These are phyloP conservation scores for Cyclocybe cylindracea DNA, from an alignment of 768 basidiomycete genomes.

Conservation along the genomic window DNA sequence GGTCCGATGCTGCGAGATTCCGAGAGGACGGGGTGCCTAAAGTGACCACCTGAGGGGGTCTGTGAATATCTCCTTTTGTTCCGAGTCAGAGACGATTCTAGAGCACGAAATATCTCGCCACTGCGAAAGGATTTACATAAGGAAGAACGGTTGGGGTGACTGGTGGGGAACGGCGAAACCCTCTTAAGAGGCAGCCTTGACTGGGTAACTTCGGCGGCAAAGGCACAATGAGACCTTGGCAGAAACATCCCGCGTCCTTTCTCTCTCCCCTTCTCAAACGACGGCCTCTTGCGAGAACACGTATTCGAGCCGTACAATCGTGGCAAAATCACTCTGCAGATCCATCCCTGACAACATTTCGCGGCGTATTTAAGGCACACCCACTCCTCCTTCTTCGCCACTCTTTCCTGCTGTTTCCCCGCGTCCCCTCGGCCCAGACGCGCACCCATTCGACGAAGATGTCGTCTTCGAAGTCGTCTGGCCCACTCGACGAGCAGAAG, in stretches of 20 bases:
- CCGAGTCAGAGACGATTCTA: too few species aligned
- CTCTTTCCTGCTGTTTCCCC: constrained; percentile 1
- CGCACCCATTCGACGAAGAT: constrained; percentile 28
- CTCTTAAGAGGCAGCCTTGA: too few species aligned
- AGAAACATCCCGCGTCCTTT: background rate
- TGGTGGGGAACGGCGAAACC: too few species aligned
- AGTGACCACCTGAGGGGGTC: too few species aligned
- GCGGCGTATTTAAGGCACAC: constrained; percentile 6
- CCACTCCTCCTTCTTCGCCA: constrained; percentile 2
- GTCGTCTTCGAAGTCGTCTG: background rate
- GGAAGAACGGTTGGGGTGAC: too few species aligned
- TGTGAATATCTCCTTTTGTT: too few species aligned
- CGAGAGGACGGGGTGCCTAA: too few species aligned
- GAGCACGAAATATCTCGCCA: too few species aligned
- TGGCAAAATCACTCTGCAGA: constrained; percentile 14
- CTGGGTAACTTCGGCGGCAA: too few species aligned
- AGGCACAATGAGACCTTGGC: too few species aligned
- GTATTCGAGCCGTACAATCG: constrained; percentile 19
- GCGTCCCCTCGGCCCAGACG: constrained; percentile 13
- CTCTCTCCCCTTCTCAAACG: background rate
- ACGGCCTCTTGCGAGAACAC: constrained; percentile 10
- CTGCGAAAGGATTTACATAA: too few species aligned
- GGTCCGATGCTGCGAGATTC: too few species aligned
- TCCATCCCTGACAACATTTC: constrained; percentile 22
- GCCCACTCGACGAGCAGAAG: constrained; percentile 7